These are phyloP conservation scores for Ceratocystis colombiana DNA, from an alignment of 2,329 filamentous ascomycete genomes.

Conservation along the genomic window DNA sequence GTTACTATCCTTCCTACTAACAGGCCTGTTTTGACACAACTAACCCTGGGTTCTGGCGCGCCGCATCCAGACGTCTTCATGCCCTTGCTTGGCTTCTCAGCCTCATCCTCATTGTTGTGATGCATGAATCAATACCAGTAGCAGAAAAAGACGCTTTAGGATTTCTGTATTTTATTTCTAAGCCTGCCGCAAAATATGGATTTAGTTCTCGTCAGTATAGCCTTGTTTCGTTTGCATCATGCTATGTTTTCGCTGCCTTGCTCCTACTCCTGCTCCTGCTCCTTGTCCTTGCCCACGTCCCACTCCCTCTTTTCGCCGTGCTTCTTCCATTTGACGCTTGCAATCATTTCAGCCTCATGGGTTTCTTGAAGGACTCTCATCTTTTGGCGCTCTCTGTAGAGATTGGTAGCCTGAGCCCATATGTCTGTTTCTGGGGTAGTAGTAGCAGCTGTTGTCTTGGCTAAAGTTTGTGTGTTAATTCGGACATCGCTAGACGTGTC, in stretches of 20 bases:
- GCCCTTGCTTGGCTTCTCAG: background rate
- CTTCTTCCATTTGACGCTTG: constrained; percentile 61
- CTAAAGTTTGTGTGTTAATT: background rate
- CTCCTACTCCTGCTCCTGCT: constrained; percentile 16
- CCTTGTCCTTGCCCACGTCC: constrained; percentile 45
- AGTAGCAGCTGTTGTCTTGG: background rate
- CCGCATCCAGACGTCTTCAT: background rate
- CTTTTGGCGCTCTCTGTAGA: constrained; percentile 65
- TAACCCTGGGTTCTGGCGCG: background rate
- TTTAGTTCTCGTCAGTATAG: background rate
- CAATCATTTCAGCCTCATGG: constrained; percentile 42
- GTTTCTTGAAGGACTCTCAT: constrained; percentile 36
- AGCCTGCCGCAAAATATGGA: background rate
- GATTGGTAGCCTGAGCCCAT: constrained; percentile 73
- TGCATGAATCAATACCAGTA: background rate
- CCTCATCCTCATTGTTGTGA: background rate
- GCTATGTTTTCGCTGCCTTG: background rate
- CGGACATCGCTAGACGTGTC: constrained; percentile 33
- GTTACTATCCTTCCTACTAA: too few relatives aligned
- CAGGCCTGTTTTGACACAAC: background rate
- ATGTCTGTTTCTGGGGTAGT: constrained; percentile 39
- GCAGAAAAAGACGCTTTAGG: background rate
- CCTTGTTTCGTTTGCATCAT: background rate
- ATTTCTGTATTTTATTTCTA: background rate
- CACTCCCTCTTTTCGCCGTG: constrained; percentile 53